Percentiles rank a stretch among this genome's conserved stretches.
phyloP scores from a whole-genome alignment of 306 rosid species.

The Purshia tridentata region DNA sequence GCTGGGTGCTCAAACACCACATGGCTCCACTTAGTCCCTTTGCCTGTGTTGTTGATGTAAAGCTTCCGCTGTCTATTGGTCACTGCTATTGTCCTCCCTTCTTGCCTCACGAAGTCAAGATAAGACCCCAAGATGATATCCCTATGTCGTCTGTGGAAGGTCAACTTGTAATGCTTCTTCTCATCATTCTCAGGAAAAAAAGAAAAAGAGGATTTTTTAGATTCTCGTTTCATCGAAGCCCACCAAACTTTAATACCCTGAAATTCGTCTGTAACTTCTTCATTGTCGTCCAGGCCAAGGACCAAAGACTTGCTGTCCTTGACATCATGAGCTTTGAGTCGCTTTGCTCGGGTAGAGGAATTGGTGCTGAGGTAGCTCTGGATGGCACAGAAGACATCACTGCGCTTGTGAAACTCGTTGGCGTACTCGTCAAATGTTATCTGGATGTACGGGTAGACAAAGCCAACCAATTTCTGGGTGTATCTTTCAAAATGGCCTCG shows the following conservation, averaged over 20 bases:
- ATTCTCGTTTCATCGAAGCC: conserved; percentile 16
- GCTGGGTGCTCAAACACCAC: conserved; percentile 63
- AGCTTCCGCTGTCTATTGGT: conserved; percentile 45
- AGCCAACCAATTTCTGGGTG: conserved; percentile 2
- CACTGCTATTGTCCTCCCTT: conserved; percentile 26
- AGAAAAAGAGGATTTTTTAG: neutral
- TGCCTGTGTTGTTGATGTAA: conserved; percentile 42
- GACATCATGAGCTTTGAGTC: conserved; percentile 47
- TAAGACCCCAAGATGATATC: conserved; percentile 30
- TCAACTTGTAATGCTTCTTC: conserved; percentile 33
- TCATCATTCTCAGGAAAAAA: conserved; percentile 28
- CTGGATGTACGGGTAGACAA: conserved; percentile 42
- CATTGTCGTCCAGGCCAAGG: conserved; percentile 49
- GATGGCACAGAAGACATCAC: conserved; percentile 39
- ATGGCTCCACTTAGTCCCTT: conserved; percentile 42
- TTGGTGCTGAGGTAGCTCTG: conserved; percentile 40
- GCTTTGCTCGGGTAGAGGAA: conserved; percentile 33
- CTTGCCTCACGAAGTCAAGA: conserved; percentile 36
- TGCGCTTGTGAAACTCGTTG: conserved; percentile 23
- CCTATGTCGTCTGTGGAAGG: conserved; percentile 37
- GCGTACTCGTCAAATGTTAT: conserved; percentile 45
- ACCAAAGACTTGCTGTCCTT: conserved; percentile 36
- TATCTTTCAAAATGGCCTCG: conserved; percentile 18
- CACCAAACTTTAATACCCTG: conserved; percentile 48
- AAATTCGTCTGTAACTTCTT: conserved; percentile 43